Evolutionary conservation across 139 green algal genomes (phyloP), one percentile per base, ranked within the genome.

Genomic region (Nannochloris sp.): DNA sequence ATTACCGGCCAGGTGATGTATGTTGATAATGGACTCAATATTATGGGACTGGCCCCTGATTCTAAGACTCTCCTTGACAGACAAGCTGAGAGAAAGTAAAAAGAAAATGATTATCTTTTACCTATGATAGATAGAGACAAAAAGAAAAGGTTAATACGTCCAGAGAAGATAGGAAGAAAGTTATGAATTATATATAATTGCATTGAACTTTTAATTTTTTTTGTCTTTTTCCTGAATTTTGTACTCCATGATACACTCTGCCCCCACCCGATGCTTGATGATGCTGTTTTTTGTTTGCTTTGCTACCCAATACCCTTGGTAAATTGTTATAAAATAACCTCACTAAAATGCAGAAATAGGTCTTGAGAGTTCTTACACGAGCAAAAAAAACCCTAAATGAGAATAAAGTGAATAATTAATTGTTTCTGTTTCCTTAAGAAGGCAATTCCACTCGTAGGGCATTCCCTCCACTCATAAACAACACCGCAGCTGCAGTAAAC

Each of bases 21-120:
- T 55, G 70, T 76, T 1, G 75, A 82, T 57, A 82, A 82, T 63
- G 92, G 92, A 29, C 78, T 99, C 19, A 90, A 95, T 72, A 69
- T 76, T 60, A 99, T 99, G 94, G 92, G 85, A 14, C 64, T 98
- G 68, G 94, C 91, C 0, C 48, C 64, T 8, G 85, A 97, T 78
- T 83, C 64, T 79, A 84, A 89, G 75, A 82, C 82, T 9, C 79
- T 65, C 24, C 24, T 95, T 60, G 38, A 87, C 36, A 42, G 70
- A 45, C 15, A 80, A 53, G 25, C 60, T 61, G 14, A n/a, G n/a
- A n/a, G n/a, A n/a, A n/a, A n/a, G n/a, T n/a, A n/a, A n/a, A n/a
- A n/a, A n/a, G n/a, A n/a, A n/a, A n/a, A n/a, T n/a, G n/a, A n/a
- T n/a, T n/a, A n/a, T n/a, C n/a, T n/a, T n/a, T n/a, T n/a, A n/a